Percentiles rank a stretch among this genome's conserved stretches.
These are phyloP conservation scores for Aspergillus olivimuriae DNA, from an alignment of 495 filamentous ascomycete genomes.

Conservation along the genomic window DNA sequence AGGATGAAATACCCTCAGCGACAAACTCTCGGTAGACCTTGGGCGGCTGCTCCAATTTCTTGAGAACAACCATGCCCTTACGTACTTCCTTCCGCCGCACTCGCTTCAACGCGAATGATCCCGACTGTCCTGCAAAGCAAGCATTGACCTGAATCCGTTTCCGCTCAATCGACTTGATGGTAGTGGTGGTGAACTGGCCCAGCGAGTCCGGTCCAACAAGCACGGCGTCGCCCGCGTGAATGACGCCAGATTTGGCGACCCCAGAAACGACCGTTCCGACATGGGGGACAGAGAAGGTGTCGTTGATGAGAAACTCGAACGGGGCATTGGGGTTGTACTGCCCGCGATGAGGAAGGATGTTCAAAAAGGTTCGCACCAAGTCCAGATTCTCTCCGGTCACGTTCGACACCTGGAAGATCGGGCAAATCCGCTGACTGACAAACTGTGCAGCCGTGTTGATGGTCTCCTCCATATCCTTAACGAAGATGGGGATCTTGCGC, in stretches of 20 bases:
- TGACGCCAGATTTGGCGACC: conserved; percentile 75
- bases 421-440: conserved; percentile 89
- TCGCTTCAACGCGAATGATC: conserved; percentile 82
- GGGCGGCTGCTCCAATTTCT: conserved; percentile 64
- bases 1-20: conserved; percentile 62
- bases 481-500: conserved; percentile 94
- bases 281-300: conserved; percentile 98
- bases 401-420: conserved; percentile 97
- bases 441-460: conserved; percentile 96
- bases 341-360: conserved; percentile 92
- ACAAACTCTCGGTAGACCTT: conserved; percentile 91
- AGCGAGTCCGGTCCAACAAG: conserved; percentile 87
- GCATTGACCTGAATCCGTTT: conserved; percentile 89
- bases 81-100: conserved; percentile 88
- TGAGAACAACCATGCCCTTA: conserved; percentile 96
- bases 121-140: conserved; percentile 86
- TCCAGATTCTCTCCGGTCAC: conserved; percentile 85
- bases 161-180: conserved; percentile 86
- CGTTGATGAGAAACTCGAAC: conserved; percentile 95
- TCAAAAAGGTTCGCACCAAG: conserved; percentile 81
- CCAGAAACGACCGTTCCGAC: conserved; percentile 95
- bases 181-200: conserved; percentile 85
- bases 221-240: conserved; percentile 86
- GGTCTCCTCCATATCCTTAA: conserved; percentile 85
- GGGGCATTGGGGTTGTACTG: conserved; percentile 82